phyloP scores from a whole-genome alignment of 2,329 filamentous ascomycete species.

The Fonsecaea erecta region DNA sequence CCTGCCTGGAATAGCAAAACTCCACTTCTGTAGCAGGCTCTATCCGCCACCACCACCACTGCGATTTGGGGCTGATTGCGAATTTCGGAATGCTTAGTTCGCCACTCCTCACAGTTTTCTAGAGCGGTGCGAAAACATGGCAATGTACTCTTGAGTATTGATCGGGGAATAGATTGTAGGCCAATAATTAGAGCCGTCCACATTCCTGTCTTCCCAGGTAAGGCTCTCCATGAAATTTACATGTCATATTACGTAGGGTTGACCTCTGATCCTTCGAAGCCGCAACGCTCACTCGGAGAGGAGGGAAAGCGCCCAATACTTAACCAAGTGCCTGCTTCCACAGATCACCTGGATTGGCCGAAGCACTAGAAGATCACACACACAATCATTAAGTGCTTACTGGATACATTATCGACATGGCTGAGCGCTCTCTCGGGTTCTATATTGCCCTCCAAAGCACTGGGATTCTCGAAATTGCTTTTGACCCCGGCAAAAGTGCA shows the following conservation, averaged over 20 bases:
- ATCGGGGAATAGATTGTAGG: background rate
- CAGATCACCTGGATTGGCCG: background rate
- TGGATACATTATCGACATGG: background rate
- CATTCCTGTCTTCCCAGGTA: background rate
- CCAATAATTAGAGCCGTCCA: background rate
- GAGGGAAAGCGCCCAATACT: background rate
- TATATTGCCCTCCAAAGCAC: slow-evolving; percentile 26
- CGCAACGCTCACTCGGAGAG: background rate
- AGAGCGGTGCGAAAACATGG: background rate
- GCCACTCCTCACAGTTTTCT: background rate
- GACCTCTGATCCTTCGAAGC: background rate
- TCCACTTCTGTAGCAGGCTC: too few species aligned
- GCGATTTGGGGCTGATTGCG: background rate
- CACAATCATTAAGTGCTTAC: background rate
- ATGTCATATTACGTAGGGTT: background rate
- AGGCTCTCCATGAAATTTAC: background rate
- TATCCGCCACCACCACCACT: too few species aligned
- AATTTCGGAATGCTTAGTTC: background rate
- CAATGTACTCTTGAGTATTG: background rate
- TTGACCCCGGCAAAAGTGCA: slow-evolving; percentile 12
- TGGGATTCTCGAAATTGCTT: slow-evolving; percentile 21
- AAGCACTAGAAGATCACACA: background rate
- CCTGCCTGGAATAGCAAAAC: too few species aligned
- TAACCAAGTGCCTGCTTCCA: background rate
- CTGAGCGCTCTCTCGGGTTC: background rate